Evolutionary conservation across 768 basidiomycete genomes (phyloP), one percentile per base, ranked within the genome.

Genomic region (Termitomyces sp.): DNA sequence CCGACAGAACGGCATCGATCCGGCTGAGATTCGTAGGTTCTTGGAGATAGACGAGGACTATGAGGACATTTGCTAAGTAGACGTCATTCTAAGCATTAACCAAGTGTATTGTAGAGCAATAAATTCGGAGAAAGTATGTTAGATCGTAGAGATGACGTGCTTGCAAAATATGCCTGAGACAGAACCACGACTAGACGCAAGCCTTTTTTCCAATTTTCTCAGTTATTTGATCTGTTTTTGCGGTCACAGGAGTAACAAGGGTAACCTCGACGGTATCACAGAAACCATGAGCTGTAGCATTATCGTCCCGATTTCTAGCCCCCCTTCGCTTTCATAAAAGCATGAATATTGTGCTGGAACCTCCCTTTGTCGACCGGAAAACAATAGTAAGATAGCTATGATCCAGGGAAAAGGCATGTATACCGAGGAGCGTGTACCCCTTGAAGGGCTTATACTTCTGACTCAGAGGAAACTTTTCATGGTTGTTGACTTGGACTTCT

Each of bases 11-110:
- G 76, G 80, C 4, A 76, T 86, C 15, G 81, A 85, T 37, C 69
- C 75, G 0, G 79, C 79, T 55, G 91, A 91, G 55, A 76, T 93
- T 62, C 81, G 88, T 53, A 78, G 78, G 65, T 85, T 82, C 69
- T 73, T 92, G 49, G 86, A 80, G 1, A 76, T 93, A 54, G 80
- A 78, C 53, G 87, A 88, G 30, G 87, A 89, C 57, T 91, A 91
- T 63, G 91, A 93, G 67, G 90, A 92, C 66, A 79, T 91, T 24
- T 86, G 72, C 47, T 81, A 61, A 67, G 44, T 54, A 31, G 47
- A 34, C 30, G 50, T 39, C 12, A 47, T 58, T 37, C 31, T 33
- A 46, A 13, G 11, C 37, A 51, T 58, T 24, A 31, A 53, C 18
- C 18, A 16, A 15, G n/a, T 52, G 51, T 46, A 53, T 37, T 37